Evolutionary conservation across 768 basidiomycete species (phyloP).

Genomic region (Serendipita sp.): DNA sequence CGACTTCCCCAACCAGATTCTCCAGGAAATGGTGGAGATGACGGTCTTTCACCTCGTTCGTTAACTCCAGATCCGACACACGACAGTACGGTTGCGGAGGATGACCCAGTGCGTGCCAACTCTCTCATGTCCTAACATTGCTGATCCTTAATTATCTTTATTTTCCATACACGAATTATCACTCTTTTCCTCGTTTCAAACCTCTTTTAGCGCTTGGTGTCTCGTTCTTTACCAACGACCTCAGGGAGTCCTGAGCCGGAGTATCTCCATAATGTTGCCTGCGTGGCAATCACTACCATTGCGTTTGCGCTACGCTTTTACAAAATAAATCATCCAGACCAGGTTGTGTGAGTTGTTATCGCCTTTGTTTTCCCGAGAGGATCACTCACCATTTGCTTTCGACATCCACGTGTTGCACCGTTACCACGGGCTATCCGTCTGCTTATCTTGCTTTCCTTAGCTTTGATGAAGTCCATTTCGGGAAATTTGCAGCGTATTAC

Average conservation of each 20-base stretch:
- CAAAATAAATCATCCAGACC: constrained; percentile 87
- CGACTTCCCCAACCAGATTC: constrained; percentile 3
- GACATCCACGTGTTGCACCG: not conserved
- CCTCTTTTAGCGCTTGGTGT: not conserved
- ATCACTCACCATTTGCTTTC: not conserved
- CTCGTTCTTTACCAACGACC: not conserved
- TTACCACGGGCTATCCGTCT: not conserved
- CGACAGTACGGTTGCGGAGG: not conserved
- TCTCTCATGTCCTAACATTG: not conserved
- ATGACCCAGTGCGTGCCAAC: constrained; percentile 3
- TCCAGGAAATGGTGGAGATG: constrained; percentile 1
- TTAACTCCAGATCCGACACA: not conserved
- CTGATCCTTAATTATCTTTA: not conserved
- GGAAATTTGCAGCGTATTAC: constrained; percentile 94
- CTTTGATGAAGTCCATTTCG: constrained; percentile 97
- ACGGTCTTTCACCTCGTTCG: not conserved
- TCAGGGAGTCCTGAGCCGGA: not conserved
- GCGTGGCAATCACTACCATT: constrained; percentile 31
- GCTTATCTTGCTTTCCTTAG: constrained; percentile 23
- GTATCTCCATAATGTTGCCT: constrained; percentile 9
- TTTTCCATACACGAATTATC: not conserved
- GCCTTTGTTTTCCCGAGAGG: not conserved
- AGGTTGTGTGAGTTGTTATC: constrained; percentile 60
- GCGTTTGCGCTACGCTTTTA: constrained; percentile 80
- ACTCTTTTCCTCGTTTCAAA: too few species aligned